A percentile compares a stretch with the other conserved stretches of the same genome.
Evolutionary conservation across 2,329 filamentous ascomycete genomes (phyloP).

Genomic region (Sclerotinia trifoliorum): DNA sequence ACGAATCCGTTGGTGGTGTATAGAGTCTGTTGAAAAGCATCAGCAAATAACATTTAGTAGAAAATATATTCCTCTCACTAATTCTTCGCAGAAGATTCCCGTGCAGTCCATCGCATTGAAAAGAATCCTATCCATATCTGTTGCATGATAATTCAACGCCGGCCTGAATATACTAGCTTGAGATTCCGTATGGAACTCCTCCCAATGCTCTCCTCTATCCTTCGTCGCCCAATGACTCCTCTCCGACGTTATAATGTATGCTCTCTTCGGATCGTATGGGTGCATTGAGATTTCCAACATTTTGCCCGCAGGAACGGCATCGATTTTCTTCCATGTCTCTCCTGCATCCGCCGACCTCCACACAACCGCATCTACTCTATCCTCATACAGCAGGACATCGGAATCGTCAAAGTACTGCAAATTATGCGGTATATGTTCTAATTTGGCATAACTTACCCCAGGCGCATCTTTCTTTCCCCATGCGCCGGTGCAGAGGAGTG

Average conservation of each 20-base stretch:
- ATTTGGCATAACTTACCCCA: constrained; percentile 60
- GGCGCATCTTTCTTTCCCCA: constrained; percentile 50
- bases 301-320: constrained; percentile 62
- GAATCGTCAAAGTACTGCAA: constrained; percentile 92
- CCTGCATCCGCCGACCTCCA: constrained; percentile 82
- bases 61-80: constrained; percentile 39
- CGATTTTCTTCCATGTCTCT: constrained; percentile 67
- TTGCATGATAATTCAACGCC: constrained; percentile 75
- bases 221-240: constrained; percentile 78
- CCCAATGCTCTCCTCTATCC: constrained; percentile 81
- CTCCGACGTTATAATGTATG: constrained; percentile 72
- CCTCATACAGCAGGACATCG: constrained; percentile 74
- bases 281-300: constrained; percentile 69
- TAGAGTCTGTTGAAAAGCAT: constrained; percentile 42
- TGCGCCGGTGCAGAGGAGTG: constrained; percentile 33
- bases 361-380: constrained; percentile 61
- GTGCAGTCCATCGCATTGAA: constrained; percentile 74
- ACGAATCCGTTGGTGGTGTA: constrained; percentile 90
- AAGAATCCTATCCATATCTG: constrained; percentile 79
- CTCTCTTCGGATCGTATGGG: constrained; percentile 72
- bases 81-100: constrained; percentile 61
- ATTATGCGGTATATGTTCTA: constrained; percentile 65
- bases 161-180: constrained; percentile 54
- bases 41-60: constrained; percentile 19
- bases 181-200: constrained; percentile 63